Evolutionary conservation across 768 basidiomycete species (phyloP).

Genomic region (Cystofilobasidium capitatum): DNA sequence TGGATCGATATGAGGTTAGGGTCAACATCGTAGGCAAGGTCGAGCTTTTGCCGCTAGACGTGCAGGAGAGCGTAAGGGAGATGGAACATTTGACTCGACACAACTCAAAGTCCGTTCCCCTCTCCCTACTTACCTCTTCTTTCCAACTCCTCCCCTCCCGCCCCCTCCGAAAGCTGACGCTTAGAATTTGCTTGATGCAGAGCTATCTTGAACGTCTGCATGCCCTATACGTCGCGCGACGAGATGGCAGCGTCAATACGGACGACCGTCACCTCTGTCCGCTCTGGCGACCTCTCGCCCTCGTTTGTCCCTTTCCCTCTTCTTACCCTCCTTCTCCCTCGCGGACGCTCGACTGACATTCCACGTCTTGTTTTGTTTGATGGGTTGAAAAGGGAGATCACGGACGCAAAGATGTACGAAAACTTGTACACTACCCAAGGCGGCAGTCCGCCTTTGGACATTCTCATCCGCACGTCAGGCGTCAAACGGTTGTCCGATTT

Average conservation of each 20-base stretch:
- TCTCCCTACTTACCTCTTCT: constrained; percentile 6
- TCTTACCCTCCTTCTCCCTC: constrained; percentile 41
- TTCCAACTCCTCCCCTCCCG: not conserved
- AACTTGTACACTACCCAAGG: constrained; percentile 22
- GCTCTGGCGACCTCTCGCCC: not conserved
- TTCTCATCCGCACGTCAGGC: constrained; percentile 83
- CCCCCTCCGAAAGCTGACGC: too few species aligned
- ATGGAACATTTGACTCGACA: constrained; percentile 69
- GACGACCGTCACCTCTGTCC: constrained; percentile 34
- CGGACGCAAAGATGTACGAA: constrained; percentile 27
- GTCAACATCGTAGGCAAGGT: constrained; percentile 70
- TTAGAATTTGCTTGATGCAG: constrained; percentile 45
- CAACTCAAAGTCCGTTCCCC: constrained; percentile 55
- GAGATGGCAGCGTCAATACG: constrained; percentile 78
- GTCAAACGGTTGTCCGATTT: constrained; percentile 82
- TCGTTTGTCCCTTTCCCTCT: constrained; percentile 32
- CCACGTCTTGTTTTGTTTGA: not conserved
- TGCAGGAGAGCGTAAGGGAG: constrained; percentile 56
- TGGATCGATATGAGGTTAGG: constrained; percentile 72
- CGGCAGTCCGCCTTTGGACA: constrained; percentile 60
- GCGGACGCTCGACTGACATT: not conserved
- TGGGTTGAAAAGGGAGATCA: constrained; percentile 27
- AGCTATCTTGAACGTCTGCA: constrained; percentile 79
- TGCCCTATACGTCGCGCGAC: constrained; percentile 83
- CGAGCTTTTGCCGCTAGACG: constrained; percentile 64